Percentiles rank a stretch among this genome's conserved stretches.
Conservation (phyloP, 805 yeast genomes). For the Wickerhamomyces hampshirensis region DNA sequence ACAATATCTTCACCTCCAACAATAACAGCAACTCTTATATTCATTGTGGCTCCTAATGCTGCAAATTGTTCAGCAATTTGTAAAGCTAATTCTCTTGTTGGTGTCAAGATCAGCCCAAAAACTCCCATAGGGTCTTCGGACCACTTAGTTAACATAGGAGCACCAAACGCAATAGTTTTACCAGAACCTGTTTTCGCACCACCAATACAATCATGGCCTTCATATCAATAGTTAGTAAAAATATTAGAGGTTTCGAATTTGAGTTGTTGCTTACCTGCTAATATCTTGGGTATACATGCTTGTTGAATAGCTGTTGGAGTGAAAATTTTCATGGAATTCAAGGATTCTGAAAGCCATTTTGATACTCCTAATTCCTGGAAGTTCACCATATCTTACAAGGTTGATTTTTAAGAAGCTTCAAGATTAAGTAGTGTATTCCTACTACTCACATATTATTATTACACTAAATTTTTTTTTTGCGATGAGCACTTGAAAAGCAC, state of each 20-base stretch:
- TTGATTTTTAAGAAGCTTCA: too few relatives aligned
- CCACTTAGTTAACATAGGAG: constrained; percentile 95
- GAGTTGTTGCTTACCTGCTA: constrained; percentile 40
- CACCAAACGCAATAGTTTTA: constrained; percentile 95
- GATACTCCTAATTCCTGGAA: constrained; percentile 72
- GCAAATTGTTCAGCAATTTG: constrained; percentile 96
- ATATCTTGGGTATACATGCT: constrained; percentile 83
- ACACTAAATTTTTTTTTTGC: neutral
- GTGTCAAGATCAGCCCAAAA: constrained; percentile 84
- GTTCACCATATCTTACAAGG: constrained; percentile 10
- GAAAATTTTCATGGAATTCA: constrained; percentile 73
- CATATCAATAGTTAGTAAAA: neutral
- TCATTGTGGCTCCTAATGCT: constrained; percentile 87
- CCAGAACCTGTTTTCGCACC: constrained; percentile 99
- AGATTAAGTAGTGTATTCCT: too few relatives aligned
- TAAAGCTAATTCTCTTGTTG: constrained; percentile 89
- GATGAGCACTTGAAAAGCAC: neutral
- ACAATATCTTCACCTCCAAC: constrained; percentile 96
- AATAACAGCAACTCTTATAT: constrained; percentile 73
- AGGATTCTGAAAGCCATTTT: constrained; percentile 80
- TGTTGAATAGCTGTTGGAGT: constrained; percentile 84
- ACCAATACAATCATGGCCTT: constrained; percentile 85
- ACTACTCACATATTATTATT: too few relatives aligned
- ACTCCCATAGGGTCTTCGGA: constrained; percentile 93
- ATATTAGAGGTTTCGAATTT: neutral